Evolutionary conservation across 345 rosid genomes (phyloP).

Genomic region (Leavenworthia alabamica): DNA sequence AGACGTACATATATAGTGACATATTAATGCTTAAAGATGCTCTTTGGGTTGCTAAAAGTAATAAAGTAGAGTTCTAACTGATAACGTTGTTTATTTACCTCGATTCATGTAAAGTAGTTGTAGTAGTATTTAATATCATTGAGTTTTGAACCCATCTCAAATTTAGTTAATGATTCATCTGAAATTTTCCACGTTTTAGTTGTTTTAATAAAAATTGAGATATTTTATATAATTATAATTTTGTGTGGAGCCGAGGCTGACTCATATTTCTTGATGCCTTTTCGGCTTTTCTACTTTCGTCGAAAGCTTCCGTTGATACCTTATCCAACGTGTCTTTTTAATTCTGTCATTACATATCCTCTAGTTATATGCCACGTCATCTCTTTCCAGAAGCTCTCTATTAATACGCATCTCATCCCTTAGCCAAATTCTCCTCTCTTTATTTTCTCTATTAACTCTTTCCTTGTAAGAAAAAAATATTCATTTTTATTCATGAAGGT

Average conservation of each 20-base stretch:
- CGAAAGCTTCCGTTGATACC: background rate
- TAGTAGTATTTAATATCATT: background rate
- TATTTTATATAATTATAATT: too few relatives aligned
- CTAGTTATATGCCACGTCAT: conserved; percentile 19
- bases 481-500: conserved; percentile 42
- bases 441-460: too few relatives aligned
- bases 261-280: too few relatives aligned
- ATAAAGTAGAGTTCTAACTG: background rate
- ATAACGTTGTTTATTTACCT: background rate
- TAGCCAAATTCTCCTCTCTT: background rate
- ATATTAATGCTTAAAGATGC: background rate
- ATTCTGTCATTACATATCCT: background rate
- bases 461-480: background rate
- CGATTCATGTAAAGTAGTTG: too few relatives aligned
- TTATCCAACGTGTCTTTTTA: background rate
- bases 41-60: background rate
- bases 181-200: too few relatives aligned
- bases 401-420: background rate
- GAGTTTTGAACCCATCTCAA: background rate
- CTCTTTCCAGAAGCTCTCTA: background rate
- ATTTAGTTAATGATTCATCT: background rate
- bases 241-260: too few relatives aligned
- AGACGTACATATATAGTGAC: background rate
- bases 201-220: too few relatives aligned
- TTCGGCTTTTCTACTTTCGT: background rate